phyloP scores from a whole-genome alignment of 352 stramenopile genomes.

The Phytophthora pluvialis region DNA sequence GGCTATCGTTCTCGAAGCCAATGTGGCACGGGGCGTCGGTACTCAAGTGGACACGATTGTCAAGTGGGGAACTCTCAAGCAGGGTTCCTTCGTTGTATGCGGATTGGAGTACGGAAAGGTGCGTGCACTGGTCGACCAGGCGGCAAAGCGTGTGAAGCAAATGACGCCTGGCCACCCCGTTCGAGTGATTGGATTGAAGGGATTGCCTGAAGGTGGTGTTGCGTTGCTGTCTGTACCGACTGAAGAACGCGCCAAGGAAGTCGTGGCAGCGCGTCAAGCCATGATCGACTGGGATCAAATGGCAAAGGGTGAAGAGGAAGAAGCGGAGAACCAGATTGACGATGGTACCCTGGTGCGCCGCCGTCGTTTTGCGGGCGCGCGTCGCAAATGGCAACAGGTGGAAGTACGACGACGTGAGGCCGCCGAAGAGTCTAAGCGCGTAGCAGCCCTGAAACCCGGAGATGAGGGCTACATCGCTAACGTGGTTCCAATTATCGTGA shows the following conservation, averaged over 20 bases:
- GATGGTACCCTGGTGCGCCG: conserved; percentile 35
- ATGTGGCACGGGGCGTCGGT: conserved; percentile 94
- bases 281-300: conserved; percentile 83
- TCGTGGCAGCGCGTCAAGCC: conserved; percentile 72
- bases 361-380: conserved; percentile 59
- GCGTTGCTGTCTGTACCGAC: conserved; percentile 74
- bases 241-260: conserved; percentile 83
- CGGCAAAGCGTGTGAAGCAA: conserved; percentile 89
- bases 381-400: conserved; percentile 71
- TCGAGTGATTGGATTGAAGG: conserved; percentile 88
- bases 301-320: conserved; percentile 59
- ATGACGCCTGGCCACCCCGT: conserved; percentile 92
- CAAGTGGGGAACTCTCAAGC: conserved; percentile 96
- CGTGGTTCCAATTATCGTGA: conserved; percentile 97
- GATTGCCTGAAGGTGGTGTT: conserved; percentile 79
- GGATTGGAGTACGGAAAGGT: conserved; percentile 96
- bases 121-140: conserved; percentile 67
- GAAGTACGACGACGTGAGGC: conserved; percentile 71
- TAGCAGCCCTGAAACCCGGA: conserved; percentile 71
- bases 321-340: conserved; percentile 45
- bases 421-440: conserved; percentile 70
- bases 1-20: conserved; percentile 96
- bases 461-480: conserved; percentile 90
- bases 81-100: conserved; percentile 95
- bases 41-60: conserved; percentile 96